phyloP scores from a whole-genome alignment of 192 early-diverging fungal genomes.

The Mortierella claussenii region DNA sequence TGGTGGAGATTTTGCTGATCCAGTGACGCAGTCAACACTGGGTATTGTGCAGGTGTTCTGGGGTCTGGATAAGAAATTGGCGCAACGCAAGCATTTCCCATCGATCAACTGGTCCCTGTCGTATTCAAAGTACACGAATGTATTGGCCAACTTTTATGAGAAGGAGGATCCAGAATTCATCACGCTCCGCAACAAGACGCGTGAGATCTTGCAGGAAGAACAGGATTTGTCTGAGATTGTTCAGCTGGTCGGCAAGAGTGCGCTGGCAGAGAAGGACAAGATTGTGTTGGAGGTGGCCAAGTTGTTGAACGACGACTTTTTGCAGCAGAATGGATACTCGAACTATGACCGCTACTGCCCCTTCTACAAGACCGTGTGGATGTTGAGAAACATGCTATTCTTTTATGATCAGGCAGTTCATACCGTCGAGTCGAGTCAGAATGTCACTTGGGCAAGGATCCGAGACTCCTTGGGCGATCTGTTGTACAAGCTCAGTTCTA shows the following conservation, averaged over 20 bases:
- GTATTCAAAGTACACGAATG: slow-evolving; percentile 99
- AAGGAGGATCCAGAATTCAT: slow-evolving; percentile 94
- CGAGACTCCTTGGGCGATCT: slow-evolving; percentile 92
- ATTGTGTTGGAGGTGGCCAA: slow-evolving; percentile 98
- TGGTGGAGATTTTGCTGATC: slow-evolving; percentile 99
- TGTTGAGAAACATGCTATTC: slow-evolving; percentile 97
- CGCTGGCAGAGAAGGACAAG: slow-evolving; percentile 93
- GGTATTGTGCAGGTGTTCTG: slow-evolving; percentile 99
- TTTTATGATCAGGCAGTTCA: slow-evolving; percentile 96
- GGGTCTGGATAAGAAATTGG: slow-evolving; percentile 99
- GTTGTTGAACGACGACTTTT: slow-evolving; percentile 99
- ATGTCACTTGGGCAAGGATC: slow-evolving; percentile 96
- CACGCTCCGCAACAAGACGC: slow-evolving; percentile 89
- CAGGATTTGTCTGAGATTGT: slow-evolving; percentile 99
- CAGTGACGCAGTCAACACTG: slow-evolving; percentile 95
- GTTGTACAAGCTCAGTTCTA: slow-evolving; percentile 96
- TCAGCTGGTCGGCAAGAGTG: slow-evolving; percentile 97
- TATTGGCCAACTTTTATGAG: slow-evolving; percentile 96
- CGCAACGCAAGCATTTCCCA: slow-evolving; percentile 99
- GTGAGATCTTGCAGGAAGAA: slow-evolving; percentile 98
- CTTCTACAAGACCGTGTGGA: slow-evolving; percentile 99
- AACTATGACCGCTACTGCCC: slow-evolving; percentile 99
- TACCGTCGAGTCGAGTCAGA: slow-evolving; percentile 91
- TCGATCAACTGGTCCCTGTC: slow-evolving; percentile 99
- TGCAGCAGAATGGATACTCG: slow-evolving; percentile 99